A percentile compares a stretch with the other conserved stretches of the same genome.
Evolutionary conservation across 2,329 filamentous ascomycete genomes (phyloP).

Genomic region (Pseudocercospora musae): DNA sequence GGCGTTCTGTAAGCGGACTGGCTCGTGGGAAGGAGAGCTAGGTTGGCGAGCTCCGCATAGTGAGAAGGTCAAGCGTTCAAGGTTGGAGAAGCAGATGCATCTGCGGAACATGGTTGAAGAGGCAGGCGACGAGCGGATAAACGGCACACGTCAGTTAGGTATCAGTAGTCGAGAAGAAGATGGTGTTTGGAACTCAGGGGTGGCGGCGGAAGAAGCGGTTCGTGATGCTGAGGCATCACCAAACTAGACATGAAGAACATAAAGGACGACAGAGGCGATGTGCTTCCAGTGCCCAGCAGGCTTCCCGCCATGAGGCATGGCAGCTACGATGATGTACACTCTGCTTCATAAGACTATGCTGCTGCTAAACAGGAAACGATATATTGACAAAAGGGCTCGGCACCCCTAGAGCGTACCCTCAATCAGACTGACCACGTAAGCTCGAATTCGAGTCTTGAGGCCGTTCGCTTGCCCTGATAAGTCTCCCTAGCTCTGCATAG

Average conservation of each 20-base stretch:
- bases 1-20: constrained; percentile 25
- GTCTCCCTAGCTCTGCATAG: too few relatives aligned
- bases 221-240: neutral
- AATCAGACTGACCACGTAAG: too few relatives aligned
- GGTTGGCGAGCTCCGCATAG: constrained; percentile 13
- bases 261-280: too few relatives aligned
- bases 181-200: constrained; percentile 4
- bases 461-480: too few relatives aligned
- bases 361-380: too few relatives aligned
- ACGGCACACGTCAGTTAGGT: constrained; percentile 4
- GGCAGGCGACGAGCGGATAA: neutral
- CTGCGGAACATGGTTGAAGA: neutral
- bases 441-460: too few relatives aligned
- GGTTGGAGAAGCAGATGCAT: constrained; percentile 24
- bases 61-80: constrained; percentile 17
- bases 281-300: too few relatives aligned
- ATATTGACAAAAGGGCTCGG: too few relatives aligned
- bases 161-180: constrained; percentile 1
- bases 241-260: neutral
- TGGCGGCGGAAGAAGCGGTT: constrained; percentile 6
- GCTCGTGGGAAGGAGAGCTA: constrained; percentile 6
- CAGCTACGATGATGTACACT: too few relatives aligned
- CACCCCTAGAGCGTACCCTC: too few relatives aligned
- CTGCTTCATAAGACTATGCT: too few relatives aligned
- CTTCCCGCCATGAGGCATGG: too few relatives aligned